Percentiles rank a stretch among this genome's conserved stretches.
Evolutionary conservation across 1,139 yeast genomes (phyloP).

Genomic region (Meyerozyma sp.): DNA sequence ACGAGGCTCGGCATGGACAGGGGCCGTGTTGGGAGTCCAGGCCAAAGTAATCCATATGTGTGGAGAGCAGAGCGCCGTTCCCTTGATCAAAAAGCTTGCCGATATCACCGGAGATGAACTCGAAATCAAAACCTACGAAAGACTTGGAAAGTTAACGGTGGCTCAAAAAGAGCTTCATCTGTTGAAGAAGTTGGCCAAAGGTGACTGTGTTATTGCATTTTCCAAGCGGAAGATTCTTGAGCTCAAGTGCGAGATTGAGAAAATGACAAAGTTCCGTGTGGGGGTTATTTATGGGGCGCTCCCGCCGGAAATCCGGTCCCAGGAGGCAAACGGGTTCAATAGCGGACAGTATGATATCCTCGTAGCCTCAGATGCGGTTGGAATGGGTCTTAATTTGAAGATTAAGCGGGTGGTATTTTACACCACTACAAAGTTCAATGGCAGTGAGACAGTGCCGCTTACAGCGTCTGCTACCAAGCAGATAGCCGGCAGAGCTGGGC

Average conservation of each 20-base stretch:
- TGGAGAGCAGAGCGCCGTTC: slow-evolving; percentile 84
- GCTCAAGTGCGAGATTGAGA: slow-evolving; percentile 61
- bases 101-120: slow-evolving; percentile 75
- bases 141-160: slow-evolving; percentile 69
- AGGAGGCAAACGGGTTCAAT: slow-evolving; percentile 78
- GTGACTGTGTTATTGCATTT: slow-evolving; percentile 90
- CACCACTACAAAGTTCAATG: slow-evolving; percentile 66
- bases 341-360: slow-evolving; percentile 68
- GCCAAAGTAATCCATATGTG: slow-evolving; percentile 88
- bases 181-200: slow-evolving; percentile 42
- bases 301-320: slow-evolving; percentile 91
- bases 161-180: slow-evolving; percentile 33
- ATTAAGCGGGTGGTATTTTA: slow-evolving; percentile 78
- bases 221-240: slow-evolving; percentile 67
- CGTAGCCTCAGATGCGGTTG: slow-evolving; percentile 95
- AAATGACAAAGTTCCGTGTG: slow-evolving; percentile 56
- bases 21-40: slow-evolving; percentile 79
- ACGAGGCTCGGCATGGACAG: slow-evolving; percentile 95
- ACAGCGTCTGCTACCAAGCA: slow-evolving; percentile 73
- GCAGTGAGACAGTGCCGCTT: slow-evolving; percentile 42
- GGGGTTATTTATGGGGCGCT: slow-evolving; percentile 93
- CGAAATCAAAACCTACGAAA: slow-evolving; percentile 58
- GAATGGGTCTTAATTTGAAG: slow-evolving; percentile 91
- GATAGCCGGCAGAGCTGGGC: slow-evolving; percentile 95
- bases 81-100: slow-evolving; percentile 53